Evolutionary conservation across 352 stramenopile genomes (phyloP), one percentile per base, ranked within the genome.

Genomic region (Globisporangium lucens): DNA sequence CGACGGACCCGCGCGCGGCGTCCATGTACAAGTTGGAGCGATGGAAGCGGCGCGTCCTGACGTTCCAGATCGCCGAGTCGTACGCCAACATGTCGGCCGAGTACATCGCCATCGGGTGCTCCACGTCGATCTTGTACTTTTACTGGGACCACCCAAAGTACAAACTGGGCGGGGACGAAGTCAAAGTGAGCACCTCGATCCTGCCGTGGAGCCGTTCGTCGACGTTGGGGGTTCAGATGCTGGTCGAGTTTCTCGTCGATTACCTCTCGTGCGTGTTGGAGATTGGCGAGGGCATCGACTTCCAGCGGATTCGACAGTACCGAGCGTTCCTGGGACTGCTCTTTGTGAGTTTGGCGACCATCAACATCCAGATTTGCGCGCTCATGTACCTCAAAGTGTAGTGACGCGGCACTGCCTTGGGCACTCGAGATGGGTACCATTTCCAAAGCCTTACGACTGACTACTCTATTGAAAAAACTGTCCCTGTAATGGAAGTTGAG

Each of bases 31-130:
- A 35, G 10, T 82, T 82, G 3, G 58, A 74, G 9, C 29, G 60
- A 17, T 82, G 77, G 74, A 65, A 63, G 27, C 62, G 38, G 29
- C 75, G 75, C 5, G 33, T 75, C 2, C 22, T 86, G 2, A 47
- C 59, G 0, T 71, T 80, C 24, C 68, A 83, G 27, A 76, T 76
- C 17, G 74, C 76, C 1, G 78, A 86, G 55, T 35, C 68, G 15
- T 77, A 75, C 27, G 76, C 75, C 51, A 76, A 82, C 43, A 86
- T 86, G 76, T 81, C 80, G 36, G 74, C 78, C 22, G 78, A 86
- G 65, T 86, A 86, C 49, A 78, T 86, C 33, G 74, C 76, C 0
- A 83, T 86, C 38, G 76, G 69, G 0, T 86, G 76, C 57, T 83
- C 78, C 3, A 65, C 79, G 61, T 81, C 67, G 3, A 76, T 78